Conservation (phyloP, 2,329 filamentous ascomycete genomes). For the Cladosporium austrohemisphaericum region DNA sequence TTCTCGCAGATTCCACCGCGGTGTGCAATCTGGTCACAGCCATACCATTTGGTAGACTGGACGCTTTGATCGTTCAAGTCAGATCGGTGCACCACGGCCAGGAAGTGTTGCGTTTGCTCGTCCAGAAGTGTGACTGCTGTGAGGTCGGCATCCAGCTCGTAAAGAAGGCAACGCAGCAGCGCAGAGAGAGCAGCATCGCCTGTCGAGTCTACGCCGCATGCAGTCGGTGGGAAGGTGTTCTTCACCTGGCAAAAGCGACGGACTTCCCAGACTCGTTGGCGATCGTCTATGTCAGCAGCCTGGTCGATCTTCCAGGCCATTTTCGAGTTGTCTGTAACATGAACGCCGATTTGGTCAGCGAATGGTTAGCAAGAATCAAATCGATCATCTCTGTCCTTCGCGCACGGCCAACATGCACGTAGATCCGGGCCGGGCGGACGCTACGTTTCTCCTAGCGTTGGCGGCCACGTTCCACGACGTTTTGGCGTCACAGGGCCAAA, state of each 20-base stretch:
- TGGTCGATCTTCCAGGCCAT: slow-evolving; percentile 4
- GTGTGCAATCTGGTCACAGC: slow-evolving; percentile 13
- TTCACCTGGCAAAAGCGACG: slow-evolving; percentile 10
- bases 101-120: slow-evolving; percentile 15
- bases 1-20: slow-evolving; percentile 15
- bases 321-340: not conserved
- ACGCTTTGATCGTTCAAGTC: not conserved
- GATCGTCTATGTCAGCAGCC: slow-evolving; percentile 8
- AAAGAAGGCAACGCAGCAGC: slow-evolving; percentile 12
- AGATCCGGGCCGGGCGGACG: too few species aligned
- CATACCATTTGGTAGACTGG: slow-evolving; percentile 14
- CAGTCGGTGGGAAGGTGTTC: not conserved
- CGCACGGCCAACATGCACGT: not conserved
- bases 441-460: too few species aligned
- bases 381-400: not conserved
- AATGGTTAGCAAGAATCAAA: not conserved
- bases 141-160: slow-evolving; percentile 15
- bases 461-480: too few species aligned
- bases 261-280: slow-evolving; percentile 12
- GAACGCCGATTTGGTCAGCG: too few species aligned
- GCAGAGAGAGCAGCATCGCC: slow-evolving; percentile 12
- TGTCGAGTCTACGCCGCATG: slow-evolving; percentile 1
- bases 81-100: slow-evolving; percentile 2
- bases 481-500: too few species aligned
- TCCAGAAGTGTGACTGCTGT: slow-evolving; percentile 15